Conservation (phyloP, 176 grass and related monocot genomes). For the Neostapfia colusana region DNA sequence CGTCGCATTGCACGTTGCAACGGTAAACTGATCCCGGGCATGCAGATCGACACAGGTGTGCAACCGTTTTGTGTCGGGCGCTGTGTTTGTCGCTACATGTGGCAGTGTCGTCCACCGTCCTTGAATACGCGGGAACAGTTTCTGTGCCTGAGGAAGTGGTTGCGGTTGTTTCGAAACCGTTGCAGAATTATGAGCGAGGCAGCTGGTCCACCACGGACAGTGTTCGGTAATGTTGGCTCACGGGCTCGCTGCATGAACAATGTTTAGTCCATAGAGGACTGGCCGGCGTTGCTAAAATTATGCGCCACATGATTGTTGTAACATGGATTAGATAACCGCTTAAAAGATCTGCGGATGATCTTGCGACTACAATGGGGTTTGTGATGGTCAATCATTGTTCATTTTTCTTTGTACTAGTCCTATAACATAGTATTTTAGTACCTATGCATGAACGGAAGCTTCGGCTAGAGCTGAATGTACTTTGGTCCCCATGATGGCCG, state of each 20-base stretch:
- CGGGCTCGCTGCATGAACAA: not conserved
- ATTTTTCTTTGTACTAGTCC: not conserved
- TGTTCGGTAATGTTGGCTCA: slow-evolving; percentile 29
- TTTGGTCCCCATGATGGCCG: too few species aligned
- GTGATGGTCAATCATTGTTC: slow-evolving; percentile 37
- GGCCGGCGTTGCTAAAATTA: slow-evolving; percentile 15
- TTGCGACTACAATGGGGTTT: slow-evolving; percentile 21
- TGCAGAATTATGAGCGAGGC: slow-evolving; percentile 45
- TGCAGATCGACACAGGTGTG: slow-evolving; percentile 10
- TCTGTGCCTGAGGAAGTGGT: slow-evolving; percentile 6
- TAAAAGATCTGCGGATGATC: slow-evolving; percentile 24
- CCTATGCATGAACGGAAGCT: not conserved
- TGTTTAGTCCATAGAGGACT: not conserved
- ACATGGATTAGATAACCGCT: slow-evolving; percentile 3
- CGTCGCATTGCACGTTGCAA: not conserved
- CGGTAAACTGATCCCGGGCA: not conserved
- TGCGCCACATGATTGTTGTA: slow-evolving; percentile 38
- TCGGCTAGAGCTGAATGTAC: not conserved
- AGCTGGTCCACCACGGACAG: slow-evolving; percentile 27
- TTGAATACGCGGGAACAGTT: slow-evolving; percentile 27
- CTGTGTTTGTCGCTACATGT: slow-evolving; percentile 21
- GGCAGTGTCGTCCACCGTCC: slow-evolving; percentile 26
- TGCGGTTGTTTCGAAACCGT: slow-evolving; percentile 47
- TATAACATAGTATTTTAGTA: not conserved
- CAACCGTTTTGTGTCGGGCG: slow-evolving; percentile 35